Conservation (phyloP, 306 rosid species). For the Arachis hypogaea region DNA sequence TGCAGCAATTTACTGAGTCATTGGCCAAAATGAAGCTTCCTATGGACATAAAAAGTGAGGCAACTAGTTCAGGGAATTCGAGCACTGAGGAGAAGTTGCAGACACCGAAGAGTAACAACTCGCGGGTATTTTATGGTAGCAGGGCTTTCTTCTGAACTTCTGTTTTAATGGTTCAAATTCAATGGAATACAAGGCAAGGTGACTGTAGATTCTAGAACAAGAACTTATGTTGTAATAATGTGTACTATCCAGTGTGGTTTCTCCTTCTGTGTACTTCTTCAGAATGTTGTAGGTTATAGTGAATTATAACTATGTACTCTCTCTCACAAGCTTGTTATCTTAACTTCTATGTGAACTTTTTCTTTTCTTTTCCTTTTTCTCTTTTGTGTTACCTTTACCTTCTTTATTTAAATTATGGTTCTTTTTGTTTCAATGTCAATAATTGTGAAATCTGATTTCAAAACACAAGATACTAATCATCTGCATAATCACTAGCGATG, state of each 20-base stretch:
- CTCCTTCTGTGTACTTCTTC: constrained; percentile 60
- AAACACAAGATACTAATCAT: constrained; percentile 38
- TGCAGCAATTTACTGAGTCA: constrained; percentile 98
- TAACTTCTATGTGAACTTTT: constrained; percentile 52
- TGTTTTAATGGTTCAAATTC: constrained; percentile 50
- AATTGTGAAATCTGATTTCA: constrained; percentile 48
- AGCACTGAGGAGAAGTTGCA: constrained; percentile 70
- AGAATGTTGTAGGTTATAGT: constrained; percentile 62
- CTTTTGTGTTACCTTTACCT: constrained; percentile 42
- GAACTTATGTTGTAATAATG: constrained; percentile 73
- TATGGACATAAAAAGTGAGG: constrained; percentile 73
- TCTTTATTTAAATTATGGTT: constrained; percentile 25
- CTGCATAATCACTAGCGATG: constrained; percentile 45
- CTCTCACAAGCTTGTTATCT: constrained; percentile 55
- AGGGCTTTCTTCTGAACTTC: constrained; percentile 88
- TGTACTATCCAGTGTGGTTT: constrained; percentile 68
- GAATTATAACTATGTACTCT: constrained; percentile 62
- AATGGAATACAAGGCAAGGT: constrained; percentile 53
- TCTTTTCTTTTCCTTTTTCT: background rate
- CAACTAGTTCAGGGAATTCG: constrained; percentile 80
- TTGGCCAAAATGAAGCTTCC: constrained; percentile 99
- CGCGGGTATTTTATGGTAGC: constrained; percentile 96
- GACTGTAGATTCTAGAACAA: constrained; percentile 64
- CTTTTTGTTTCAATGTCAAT: constrained; percentile 45
- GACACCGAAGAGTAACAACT: constrained; percentile 54